These are phyloP conservation scores for Aphanomyces astaci DNA, from an alignment of 352 stramenopile genomes.

Conservation along the genomic window DNA sequence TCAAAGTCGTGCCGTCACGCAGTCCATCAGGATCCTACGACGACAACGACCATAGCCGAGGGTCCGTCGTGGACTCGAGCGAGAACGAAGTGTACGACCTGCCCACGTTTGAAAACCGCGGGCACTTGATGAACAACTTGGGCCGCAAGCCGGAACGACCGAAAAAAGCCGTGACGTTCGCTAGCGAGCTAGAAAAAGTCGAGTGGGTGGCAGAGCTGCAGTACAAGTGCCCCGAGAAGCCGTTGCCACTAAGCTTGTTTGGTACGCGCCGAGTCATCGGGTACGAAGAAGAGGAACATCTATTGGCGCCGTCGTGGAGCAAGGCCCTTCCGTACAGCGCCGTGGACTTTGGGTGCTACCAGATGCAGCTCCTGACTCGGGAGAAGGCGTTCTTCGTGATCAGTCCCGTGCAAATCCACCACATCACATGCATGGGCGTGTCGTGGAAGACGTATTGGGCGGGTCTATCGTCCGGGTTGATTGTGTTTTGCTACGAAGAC, in stretches of 20 bases:
- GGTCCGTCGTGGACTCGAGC: neutral
- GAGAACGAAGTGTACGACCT: constrained; percentile 12
- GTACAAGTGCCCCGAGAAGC: constrained; percentile 1
- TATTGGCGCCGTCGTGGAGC: constrained; percentile 5
- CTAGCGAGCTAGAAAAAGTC: neutral
- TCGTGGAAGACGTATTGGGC: constrained; percentile 17
- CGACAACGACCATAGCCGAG: neutral
- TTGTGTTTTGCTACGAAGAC: constrained; percentile 2
- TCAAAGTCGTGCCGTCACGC: neutral
- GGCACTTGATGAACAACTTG: neutral
- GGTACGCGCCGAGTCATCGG: constrained; percentile 3
- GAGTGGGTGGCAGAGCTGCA: constrained; percentile 1
- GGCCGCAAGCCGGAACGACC: neutral
- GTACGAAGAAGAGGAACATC: constrained; percentile 19
- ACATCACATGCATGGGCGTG: constrained; percentile 14
- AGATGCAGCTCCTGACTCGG: constrained; percentile 1
- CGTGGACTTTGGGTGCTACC: constrained; percentile 12
- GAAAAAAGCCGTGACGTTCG: constrained; percentile 11
- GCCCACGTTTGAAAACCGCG: constrained; percentile 4
- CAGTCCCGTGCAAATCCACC: constrained; percentile 12
- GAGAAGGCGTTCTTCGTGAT: constrained; percentile 1
- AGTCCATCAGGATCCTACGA: constrained; percentile 1
- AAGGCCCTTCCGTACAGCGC: constrained; percentile 6
- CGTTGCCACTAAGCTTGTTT: constrained; percentile 1
- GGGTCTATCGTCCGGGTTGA: neutral